Base-by-base conservation (phyloP, 2,329 filamentous ascomycete species). In the Apiospora marii region DNA sequence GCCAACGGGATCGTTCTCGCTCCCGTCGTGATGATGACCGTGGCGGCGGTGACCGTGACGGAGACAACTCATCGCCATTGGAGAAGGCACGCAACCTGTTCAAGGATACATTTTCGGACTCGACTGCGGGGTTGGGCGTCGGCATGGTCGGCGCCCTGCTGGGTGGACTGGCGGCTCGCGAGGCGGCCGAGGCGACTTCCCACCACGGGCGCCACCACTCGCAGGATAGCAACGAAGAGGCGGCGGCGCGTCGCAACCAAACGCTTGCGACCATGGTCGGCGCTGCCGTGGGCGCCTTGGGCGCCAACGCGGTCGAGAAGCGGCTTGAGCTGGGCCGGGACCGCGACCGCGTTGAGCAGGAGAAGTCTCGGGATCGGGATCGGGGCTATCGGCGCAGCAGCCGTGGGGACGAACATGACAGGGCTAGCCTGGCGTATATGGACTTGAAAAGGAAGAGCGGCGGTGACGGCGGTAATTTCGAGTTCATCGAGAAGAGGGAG, bases 71-170 rank as follows among this genome's bases (percentile, higher is more conserved):
- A 34, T 67, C 68, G 64, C 84, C 86, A 8, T 71, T 85, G 5
- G 78, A 79, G 67, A 84, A 84, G 74, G 84, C 85, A 7, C 83
- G 83, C 44, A 74, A 82, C 44, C 82, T 82, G 16, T 79, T 88
- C 61, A 81, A 85, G 64, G 81, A 84, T 73, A 85, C 84, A 67
- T 89, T 90, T 75, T 85, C 85, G 49, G 82, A 84, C 70, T 86
- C 86, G 5, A 81, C 81, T 1, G 81, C 85, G 0, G 88, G 88
- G 4, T 79, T 90, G 2, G 87, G 87, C 51, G 84, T 85, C 10
- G 85, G 87, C 34, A 82, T 90, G 12, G 78, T 90, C 3, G 88
- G 88, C 22, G 88, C 88, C 30, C 82, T 89, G 1, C 84, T 89
- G 1, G 88, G 88, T 48, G 88, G 88, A 3, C 79, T 88, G 13